Evolutionary conservation across 179 eudicot species (phyloP), one percentile per base, ranked within the genome.

Genomic region (Kewa caespitosa): DNA sequence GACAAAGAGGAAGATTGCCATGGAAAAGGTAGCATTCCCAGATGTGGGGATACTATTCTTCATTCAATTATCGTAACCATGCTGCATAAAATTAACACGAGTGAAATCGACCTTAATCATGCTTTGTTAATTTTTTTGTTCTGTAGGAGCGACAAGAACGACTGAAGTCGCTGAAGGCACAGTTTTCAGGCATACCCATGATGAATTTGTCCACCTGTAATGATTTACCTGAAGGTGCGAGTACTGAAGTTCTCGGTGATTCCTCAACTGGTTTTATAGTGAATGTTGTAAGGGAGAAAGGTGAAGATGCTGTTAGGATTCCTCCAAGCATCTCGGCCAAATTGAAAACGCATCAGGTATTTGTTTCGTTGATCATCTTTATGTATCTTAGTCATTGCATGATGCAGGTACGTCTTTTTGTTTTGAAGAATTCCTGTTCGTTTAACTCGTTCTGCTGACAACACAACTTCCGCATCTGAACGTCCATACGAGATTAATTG

Each of bases 71-170:
- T 13, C 7, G 38, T 36, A 36, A 28, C 17, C 27, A 4, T 18
- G 31, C 3, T 54, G 31, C 13, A 43, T 30, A 36, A 20, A 55
- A 52, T 55, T 32, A 54, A 30, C 30, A 13, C 55, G 69, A 18
- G 32, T 64, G 8, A 31, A 20, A 33, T 42, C 31, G 14, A 41
- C 50, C 18, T 27, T 55, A 46, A 43, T 28, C 25, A 28, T 46
- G 31, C 48, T 80, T 50, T n/a, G 31, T 80, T n/a, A 68, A 39
- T 80, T 67, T 36, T 28, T 32, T 22, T 62, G 43, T 17, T 81
- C 41, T 78, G 65, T 74, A 96, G 99, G 96, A 91, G 84, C 99
- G 99, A 43, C 99, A 93, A 84, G 97, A 93, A 69, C 96, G 94
- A 55, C 91, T 96, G 67, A 94, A 91, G 79, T 96, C 93, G 65